A percentile compares a stretch with the other conserved stretches of the same genome.
Conservation (phyloP, 805 yeast species). For the Cephaloascus albidus region DNA sequence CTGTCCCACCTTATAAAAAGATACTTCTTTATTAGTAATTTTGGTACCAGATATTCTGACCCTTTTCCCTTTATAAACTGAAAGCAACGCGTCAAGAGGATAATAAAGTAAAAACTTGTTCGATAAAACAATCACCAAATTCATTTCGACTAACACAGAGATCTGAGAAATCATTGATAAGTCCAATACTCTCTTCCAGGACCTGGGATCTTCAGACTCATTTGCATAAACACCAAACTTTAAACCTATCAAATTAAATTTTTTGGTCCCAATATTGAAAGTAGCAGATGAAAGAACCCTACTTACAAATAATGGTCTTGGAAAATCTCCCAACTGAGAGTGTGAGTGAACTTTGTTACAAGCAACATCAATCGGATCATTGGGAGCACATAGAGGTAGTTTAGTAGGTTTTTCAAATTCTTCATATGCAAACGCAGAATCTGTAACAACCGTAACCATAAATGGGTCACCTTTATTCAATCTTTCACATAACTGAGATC, state of each 20-base stretch:
- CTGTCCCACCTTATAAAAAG: constrained; percentile 59
- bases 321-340: constrained; percentile 1
- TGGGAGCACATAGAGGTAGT: constrained; percentile 41
- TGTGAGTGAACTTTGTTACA: constrained; percentile 11
- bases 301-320: constrained; percentile 15
- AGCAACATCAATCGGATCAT: constrained; percentile 41
- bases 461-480: constrained; percentile 41
- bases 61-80: constrained; percentile 40
- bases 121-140: constrained; percentile 48
- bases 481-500: constrained; percentile 21
- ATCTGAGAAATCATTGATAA: constrained; percentile 46
- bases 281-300: constrained; percentile 31
- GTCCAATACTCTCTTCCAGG: constrained; percentile 55
- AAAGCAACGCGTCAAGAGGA: constrained; percentile 50
- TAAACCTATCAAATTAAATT: constrained; percentile 49
- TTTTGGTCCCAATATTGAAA: constrained; percentile 34
- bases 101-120: constrained; percentile 53
- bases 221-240: constrained; percentile 54
- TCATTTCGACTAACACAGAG: constrained; percentile 47
- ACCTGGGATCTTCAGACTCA: constrained; percentile 21
- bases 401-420: constrained; percentile 37
- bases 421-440: constrained; percentile 58
- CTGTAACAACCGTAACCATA: constrained; percentile 40
- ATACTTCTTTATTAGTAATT: constrained; percentile 36
- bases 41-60: constrained; percentile 35